These are phyloP conservation scores for Suillus alpinus DNA, from an alignment of 768 basidiomycete species.

Conservation along the genomic window DNA sequence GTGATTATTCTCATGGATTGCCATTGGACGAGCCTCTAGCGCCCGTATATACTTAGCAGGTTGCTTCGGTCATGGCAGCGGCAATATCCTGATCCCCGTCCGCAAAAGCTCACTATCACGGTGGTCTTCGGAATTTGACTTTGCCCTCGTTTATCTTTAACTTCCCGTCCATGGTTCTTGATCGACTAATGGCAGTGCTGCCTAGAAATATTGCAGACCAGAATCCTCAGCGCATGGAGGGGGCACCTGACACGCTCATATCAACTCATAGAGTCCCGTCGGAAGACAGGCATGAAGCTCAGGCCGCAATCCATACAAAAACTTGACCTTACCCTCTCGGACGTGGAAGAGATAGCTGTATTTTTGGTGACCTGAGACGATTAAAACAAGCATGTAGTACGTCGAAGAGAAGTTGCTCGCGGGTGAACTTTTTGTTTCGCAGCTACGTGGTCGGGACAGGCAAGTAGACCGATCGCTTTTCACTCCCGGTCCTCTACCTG, in stretches of 20 bases:
- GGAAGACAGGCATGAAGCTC: background rate
- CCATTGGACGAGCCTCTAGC: background rate
- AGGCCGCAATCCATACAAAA: background rate
- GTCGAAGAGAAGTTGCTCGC: background rate
- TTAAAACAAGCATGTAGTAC: background rate
- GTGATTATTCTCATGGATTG: background rate
- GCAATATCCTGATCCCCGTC: background rate
- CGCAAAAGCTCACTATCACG: background rate
- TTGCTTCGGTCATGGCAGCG: background rate
- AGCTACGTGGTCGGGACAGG: conserved; percentile 13
- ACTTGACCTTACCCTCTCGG: background rate
- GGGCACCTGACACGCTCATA: background rate
- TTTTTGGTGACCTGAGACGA: background rate
- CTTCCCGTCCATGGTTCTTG: background rate
- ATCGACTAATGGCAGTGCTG: background rate
- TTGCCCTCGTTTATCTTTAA: background rate
- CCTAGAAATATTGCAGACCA: background rate
- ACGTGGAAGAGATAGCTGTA: background rate
- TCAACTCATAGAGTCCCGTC: no score
- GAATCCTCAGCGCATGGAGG: background rate
- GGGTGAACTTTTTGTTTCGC: background rate
- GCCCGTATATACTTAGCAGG: background rate
- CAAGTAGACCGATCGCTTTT: background rate
- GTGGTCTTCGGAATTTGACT: background rate
- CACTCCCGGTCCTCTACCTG: conserved; percentile 8